A percentile compares a stretch with the other conserved stretches of the same genome.
These are phyloP conservation scores for Blastobotrys robertii DNA, from an alignment of 805 yeast genomes.

Conservation along the genomic window DNA sequence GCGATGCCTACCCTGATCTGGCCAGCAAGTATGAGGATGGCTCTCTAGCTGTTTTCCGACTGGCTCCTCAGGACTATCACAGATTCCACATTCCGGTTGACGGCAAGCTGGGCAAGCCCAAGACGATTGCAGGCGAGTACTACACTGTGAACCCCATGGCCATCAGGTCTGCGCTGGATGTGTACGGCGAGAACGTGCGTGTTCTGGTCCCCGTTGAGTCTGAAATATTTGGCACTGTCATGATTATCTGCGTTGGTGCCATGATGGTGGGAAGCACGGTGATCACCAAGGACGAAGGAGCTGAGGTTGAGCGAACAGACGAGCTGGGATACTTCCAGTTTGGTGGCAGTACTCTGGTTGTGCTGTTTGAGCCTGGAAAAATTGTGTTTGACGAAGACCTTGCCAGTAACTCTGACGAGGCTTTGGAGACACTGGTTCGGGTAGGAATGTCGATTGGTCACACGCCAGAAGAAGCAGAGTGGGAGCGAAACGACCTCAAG, in stretches of 20 bases:
- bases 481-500: conserved; percentile 33
- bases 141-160: conserved; percentile 99
- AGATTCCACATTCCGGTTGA: conserved; percentile 83
- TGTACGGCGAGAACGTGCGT: conserved; percentile 84
- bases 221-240: conserved; percentile 63
- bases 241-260: conserved; percentile 84
- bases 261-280: conserved; percentile 97
- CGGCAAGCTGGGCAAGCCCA: conserved; percentile 60
- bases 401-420: conserved; percentile 50
- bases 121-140: conserved; percentile 75
- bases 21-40: conserved; percentile 39
- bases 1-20: conserved; percentile 31
- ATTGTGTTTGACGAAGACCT: conserved; percentile 63
- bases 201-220: conserved; percentile 70
- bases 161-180: conserved; percentile 75
- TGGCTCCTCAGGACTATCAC: conserved; percentile 97
- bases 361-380: conserved; percentile 43
- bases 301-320: conserved; percentile 52
- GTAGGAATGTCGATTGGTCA: conserved; percentile 95
- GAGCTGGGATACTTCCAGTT: conserved; percentile 92
- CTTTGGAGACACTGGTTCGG: conserved; percentile 72
- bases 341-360: conserved; percentile 84
- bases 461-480: conserved; percentile 39
- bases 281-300: conserved; percentile 55
- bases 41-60: conserved; percentile 66